Percentiles rank a stretch among this genome's conserved stretches.
Conservation (phyloP, 176 grass and related monocot genomes). For the Phyllostachys edulis region DNA sequence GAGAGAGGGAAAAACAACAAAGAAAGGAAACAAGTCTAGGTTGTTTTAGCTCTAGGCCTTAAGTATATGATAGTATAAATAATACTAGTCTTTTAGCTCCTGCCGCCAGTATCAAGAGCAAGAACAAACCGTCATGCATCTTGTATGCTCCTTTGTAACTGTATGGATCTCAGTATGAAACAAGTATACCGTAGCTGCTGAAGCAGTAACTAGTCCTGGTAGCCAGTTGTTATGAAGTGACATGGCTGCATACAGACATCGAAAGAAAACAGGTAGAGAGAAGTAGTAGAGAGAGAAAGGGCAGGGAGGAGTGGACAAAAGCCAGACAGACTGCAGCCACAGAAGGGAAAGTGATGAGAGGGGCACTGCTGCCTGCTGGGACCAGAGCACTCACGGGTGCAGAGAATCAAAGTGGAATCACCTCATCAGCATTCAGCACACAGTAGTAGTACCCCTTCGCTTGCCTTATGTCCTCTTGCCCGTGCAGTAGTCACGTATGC, state of each 20-base stretch:
- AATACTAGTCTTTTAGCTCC: constrained; percentile 29
- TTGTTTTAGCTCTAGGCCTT: constrained; percentile 40
- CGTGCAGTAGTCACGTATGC: constrained; percentile 22
- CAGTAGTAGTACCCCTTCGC: neutral
- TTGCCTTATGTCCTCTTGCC: constrained; percentile 22
- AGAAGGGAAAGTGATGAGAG: constrained; percentile 38
- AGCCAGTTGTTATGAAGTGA: constrained; percentile 28
- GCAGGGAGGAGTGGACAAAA: constrained; percentile 34
- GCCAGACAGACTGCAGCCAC: constrained; percentile 26
- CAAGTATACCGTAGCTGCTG: constrained; percentile 16
- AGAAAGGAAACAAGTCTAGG: constrained; percentile 38
- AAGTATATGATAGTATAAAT: constrained; percentile 38
- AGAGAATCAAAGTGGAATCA: constrained; percentile 51
- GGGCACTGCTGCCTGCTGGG: constrained; percentile 22
- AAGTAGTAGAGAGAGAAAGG: neutral
- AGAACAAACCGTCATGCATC: neutral
- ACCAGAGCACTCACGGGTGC: constrained; percentile 53
- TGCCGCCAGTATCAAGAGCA: neutral
- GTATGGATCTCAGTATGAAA: constrained; percentile 21
- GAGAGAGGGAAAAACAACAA: constrained; percentile 30
- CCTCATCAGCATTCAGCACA: constrained; percentile 15
- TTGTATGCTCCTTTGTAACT: constrained; percentile 10
- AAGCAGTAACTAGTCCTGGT: neutral
- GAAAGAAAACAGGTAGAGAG: constrained; percentile 38
- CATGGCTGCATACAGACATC: constrained; percentile 62